Conservation (phyloP, 2,329 filamentous ascomycete genomes). For the Exophiala spinifera region DNA sequence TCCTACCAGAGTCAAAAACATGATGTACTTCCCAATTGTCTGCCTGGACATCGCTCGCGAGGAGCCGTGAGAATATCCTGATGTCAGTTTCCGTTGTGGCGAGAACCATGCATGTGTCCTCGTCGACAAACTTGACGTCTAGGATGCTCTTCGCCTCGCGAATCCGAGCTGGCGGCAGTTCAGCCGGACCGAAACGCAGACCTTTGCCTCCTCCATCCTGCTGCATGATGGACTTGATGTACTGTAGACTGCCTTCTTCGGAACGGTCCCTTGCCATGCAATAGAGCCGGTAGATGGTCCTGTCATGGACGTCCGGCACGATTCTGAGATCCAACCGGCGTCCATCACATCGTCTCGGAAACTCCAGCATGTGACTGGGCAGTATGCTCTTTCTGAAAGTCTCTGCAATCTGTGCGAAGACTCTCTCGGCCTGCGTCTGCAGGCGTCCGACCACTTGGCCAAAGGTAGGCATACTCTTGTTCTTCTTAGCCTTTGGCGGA, state of each 20-base stretch:
- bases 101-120: slow-evolving; percentile 60
- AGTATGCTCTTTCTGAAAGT: slow-evolving; percentile 66
- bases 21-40: slow-evolving; percentile 42
- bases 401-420: slow-evolving; percentile 68
- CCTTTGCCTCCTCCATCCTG: slow-evolving; percentile 12
- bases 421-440: slow-evolving; percentile 54
- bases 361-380: slow-evolving; percentile 41
- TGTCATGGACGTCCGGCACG: slow-evolving; percentile 16
- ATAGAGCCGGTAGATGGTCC: slow-evolving; percentile 11
- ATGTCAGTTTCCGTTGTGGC: slow-evolving; percentile 37
- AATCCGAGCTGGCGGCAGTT: not conserved
- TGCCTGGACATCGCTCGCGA: slow-evolving; percentile 4
- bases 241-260: slow-evolving; percentile 2
- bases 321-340: slow-evolving; percentile 14
- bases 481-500: slow-evolving; percentile 43
- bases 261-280: slow-evolving; percentile 2
- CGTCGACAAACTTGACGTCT: slow-evolving; percentile 67
- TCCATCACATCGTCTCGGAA: slow-evolving; percentile 8
- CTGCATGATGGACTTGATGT: slow-evolving; percentile 7
- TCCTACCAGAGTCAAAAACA: slow-evolving; percentile 42
- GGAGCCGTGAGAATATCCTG: slow-evolving; percentile 9
- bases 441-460: slow-evolving; percentile 62
- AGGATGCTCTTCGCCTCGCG: slow-evolving; percentile 45
- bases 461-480: slow-evolving; percentile 55
- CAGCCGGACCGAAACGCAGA: slow-evolving; percentile 3